These are phyloP conservation scores for Ogataea trehalophila DNA, from an alignment of 805 yeast species.

Conservation along the genomic window DNA sequence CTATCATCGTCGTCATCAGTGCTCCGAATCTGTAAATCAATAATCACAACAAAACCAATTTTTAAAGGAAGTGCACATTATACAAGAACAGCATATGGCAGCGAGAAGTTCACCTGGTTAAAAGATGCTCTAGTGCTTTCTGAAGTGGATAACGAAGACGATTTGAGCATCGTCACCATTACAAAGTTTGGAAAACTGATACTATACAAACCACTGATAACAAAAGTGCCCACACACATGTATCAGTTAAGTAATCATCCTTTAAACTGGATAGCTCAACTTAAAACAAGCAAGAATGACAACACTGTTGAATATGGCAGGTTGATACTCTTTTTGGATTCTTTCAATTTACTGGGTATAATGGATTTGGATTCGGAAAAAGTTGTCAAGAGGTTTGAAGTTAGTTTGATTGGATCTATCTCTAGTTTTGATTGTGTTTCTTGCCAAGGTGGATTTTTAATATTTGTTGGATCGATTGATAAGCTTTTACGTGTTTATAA, in stretches of 20 bases:
- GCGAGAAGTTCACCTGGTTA: constrained; percentile 25
- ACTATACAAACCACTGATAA: constrained; percentile 21
- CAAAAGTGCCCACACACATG: constrained; percentile 18
- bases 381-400: constrained; percentile 14
- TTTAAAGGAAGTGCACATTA: constrained; percentile 15
- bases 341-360: constrained; percentile 22
- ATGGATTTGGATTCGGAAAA: constrained; percentile 17
- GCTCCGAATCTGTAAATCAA: constrained; percentile 16
- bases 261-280: constrained; percentile 7
- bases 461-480: constrained; percentile 20
- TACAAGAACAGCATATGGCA: neutral
- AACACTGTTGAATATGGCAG: constrained; percentile 2
- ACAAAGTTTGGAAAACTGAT: constrained; percentile 25
- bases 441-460: constrained; percentile 5
- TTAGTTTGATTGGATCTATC: constrained; percentile 23
- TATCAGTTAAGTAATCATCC: constrained; percentile 24
- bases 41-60: constrained; percentile 16
- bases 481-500: constrained; percentile 17
- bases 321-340: constrained; percentile 22
- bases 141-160: constrained; percentile 2
- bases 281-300: neutral
- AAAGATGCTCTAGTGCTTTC: constrained; percentile 20
- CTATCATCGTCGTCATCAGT: constrained; percentile 1
- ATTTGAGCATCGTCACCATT: constrained; percentile 15
- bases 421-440: constrained; percentile 13